These are phyloP conservation scores for Aspergillus nanangensis DNA, from an alignment of 495 filamentous ascomycete species.

Conservation along the genomic window DNA sequence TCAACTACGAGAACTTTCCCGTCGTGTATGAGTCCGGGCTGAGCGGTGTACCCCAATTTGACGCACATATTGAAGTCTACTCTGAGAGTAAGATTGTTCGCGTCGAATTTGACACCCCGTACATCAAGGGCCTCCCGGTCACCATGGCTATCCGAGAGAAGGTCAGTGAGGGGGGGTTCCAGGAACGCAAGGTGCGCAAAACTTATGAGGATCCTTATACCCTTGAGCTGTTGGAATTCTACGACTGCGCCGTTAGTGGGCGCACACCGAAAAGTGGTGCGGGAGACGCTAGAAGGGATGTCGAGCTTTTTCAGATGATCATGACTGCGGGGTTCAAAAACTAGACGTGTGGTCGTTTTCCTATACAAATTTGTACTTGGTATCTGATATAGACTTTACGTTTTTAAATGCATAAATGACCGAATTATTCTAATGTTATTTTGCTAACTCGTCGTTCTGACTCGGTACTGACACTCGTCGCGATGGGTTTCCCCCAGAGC, in stretches of 20 bases:
- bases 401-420: no score
- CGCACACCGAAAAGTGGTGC: slow-evolving; percentile 39
- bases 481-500: no score
- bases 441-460: no score
- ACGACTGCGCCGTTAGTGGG: slow-evolving; percentile 29
- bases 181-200: slow-evolving; percentile 20
- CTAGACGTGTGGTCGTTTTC: no score
- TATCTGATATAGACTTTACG: no score
- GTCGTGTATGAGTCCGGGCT: slow-evolving; percentile 48
- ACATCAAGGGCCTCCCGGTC: slow-evolving; percentile 45
- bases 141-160: slow-evolving; percentile 35
- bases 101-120: slow-evolving; percentile 42
- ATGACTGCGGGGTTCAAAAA: no score
- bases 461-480: no score
- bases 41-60: slow-evolving; percentile 42
- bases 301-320: slow-evolving; percentile 22
- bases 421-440: no score
- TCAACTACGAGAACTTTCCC: slow-evolving; percentile 23
- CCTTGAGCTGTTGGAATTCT: slow-evolving; percentile 35
- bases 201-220: slow-evolving; percentile 48
- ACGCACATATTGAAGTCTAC: slow-evolving; percentile 45
- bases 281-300: slow-evolving; percentile 38
- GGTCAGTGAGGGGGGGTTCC: slow-evolving; percentile 18
- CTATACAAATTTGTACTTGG: no score
- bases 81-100: slow-evolving; percentile 32